Evolutionary conservation across 106 monocot genomes (phyloP), one percentile per base, ranked within the genome.

Genomic region (Cymbidium sinense): DNA sequence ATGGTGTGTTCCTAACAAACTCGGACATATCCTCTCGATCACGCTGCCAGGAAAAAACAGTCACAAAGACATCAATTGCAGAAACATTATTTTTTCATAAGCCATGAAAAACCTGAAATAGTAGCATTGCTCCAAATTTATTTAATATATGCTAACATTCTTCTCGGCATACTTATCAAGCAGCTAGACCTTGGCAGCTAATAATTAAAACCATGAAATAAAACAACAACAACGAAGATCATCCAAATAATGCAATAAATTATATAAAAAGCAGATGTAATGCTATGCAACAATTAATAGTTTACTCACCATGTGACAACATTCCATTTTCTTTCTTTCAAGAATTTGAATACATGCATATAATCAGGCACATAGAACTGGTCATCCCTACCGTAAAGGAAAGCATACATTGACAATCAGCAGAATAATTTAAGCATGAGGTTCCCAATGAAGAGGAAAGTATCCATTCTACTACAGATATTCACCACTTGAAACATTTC

Each of bases 1-100:
- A 67, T 31, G 99, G 99, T 5, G 90, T 92, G 78, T 95, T 92
- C 77, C 87, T 79, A 64, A 89, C 87, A 80, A 99, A 95, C 58
- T 99, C 89, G 27, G 80, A 64, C 99, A 99, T 99, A 58, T 99
- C 99, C 74, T 99, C 99, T 79, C 81, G 73, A 85, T 99, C 99
- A 76, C 88, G 90, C 99, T 96, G 79, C 71, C 8, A 5, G 8
- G 8, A 20, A 71, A 71, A 37, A 71, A 37, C 34, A 23, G 37
- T 21, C 7, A 71, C 36, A 36, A 34, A 20, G 9, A 34, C 37
- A 37, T 71, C 37, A 71, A 71, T 21, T 69, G 23, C 25, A 25
- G 61, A 61, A 61, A 23, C 7, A 39, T 39, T 39, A 39, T 25
- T n/a, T 7, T 64, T 0, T 27, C 23, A 67, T 17, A 33, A 67